Evolutionary conservation across 1,139 yeast genomes (phyloP), one percentile per base, ranked within the genome.

Genomic region (Candida glucosophila): DNA sequence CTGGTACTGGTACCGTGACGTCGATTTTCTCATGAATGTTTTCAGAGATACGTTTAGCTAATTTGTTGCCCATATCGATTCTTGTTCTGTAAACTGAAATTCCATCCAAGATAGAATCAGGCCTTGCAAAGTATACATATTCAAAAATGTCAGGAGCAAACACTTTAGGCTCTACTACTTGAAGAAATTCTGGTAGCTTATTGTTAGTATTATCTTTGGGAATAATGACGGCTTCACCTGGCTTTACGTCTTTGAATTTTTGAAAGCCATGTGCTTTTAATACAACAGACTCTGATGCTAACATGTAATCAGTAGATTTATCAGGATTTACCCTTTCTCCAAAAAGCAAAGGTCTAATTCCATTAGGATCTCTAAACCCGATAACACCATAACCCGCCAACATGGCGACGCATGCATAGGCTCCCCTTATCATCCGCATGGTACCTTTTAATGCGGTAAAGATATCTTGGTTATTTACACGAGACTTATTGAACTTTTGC

Each of bases 1-100:
- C 99, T 7, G 99, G 99, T 6, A 90, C 98, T 2, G 98, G 96
- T 29, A 90, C 85, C 22, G 92, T 95, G 23, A 88, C 98, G 44
- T 90, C 99, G 33, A 90, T 79, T 33, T 71, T 73, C 28, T 63
- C 55, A 23, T 49, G 42, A 31, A 70, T 63, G 23, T 76, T 75
- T 6, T 55, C 39, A 28, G 64, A 52, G 36, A 92, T 80, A 46
- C 77, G 80, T 26, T 65, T 58, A 6, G 97, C 98, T 32, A 90
- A 67, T 48, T 80, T 82, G 39, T 70, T 76, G 40, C 99, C 99
- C 98, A 92, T 92, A 36, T 77, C 88, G 37, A 90, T 68, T 52
- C 98, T 77, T 17, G 95, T 77, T 44, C 90, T 77, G 58, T 90
- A 92, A 16, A 90, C 97, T 10, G 94, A 81, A 26, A 88, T 79